Conservation (phyloP, 306 rosid species). For the Quercus aquifolioides region DNA sequence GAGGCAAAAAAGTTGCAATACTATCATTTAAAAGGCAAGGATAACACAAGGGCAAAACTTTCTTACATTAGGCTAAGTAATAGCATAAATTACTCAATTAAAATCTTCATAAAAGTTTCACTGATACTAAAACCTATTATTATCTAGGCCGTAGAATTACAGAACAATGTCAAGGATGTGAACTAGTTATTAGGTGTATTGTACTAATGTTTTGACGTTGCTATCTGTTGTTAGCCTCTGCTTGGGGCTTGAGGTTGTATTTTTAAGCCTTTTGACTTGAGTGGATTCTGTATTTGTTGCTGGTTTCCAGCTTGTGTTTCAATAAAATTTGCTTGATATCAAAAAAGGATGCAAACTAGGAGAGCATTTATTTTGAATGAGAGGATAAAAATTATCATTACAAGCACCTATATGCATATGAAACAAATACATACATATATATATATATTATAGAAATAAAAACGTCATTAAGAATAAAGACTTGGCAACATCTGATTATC, state of each 20-base stretch:
- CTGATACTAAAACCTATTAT: not conserved
- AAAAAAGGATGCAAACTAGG: not conserved
- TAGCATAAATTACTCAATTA: not conserved
- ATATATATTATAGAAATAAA: not conserved
- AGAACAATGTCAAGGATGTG: not conserved
- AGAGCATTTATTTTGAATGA: not conserved
- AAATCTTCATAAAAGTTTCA: not conserved
- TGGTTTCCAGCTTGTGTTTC: too few relatives aligned
- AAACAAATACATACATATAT: not conserved
- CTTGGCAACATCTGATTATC: not conserved
- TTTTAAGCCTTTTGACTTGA: too few relatives aligned
- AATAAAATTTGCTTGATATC: too few relatives aligned
- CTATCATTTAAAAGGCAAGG: not conserved
- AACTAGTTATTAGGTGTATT: too few relatives aligned
- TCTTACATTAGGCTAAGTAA: not conserved
- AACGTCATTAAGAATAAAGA: not conserved
- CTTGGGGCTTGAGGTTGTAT: too few relatives aligned
- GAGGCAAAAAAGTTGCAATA: not conserved
- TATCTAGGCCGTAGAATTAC: not conserved
- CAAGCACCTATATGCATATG: not conserved
- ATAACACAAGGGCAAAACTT: not conserved
- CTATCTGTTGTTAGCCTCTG: too few relatives aligned
- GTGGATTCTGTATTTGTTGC: too few relatives aligned
- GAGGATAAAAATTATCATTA: not conserved
- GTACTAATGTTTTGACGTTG: too few relatives aligned